Percentiles rank a stretch among this genome's conserved stretches.
Conservation (phyloP, 768 basidiomycete species). For the Collybia mongolica region DNA sequence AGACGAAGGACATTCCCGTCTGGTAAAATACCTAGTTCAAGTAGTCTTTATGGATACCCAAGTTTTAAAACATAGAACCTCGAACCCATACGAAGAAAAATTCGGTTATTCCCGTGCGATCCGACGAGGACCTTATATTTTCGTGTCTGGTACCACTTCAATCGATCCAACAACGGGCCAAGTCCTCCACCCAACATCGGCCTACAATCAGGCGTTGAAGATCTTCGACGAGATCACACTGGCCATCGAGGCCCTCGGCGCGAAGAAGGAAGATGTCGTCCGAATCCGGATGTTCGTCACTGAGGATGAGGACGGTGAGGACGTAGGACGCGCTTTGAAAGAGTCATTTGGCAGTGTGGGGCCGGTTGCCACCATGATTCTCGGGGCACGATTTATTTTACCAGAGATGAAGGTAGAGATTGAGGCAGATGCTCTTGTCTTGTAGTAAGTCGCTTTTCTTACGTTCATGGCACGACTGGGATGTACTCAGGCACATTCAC, state of each 20-base stretch:
- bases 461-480: neutral
- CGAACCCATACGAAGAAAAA: constrained; percentile 48
- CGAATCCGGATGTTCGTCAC: constrained; percentile 52
- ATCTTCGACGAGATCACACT: constrained; percentile 44
- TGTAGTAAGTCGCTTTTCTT: constrained; percentile 11
- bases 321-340: constrained; percentile 38
- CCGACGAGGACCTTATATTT: constrained; percentile 50
- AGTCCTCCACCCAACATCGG: constrained; percentile 41
- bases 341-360: constrained; percentile 38
- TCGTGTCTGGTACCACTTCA: constrained; percentile 53
- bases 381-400: constrained; percentile 45
- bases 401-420: constrained; percentile 54
- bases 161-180: constrained; percentile 37
- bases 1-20: neutral
- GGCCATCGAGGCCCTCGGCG: constrained; percentile 43
- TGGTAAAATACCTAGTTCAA: no score
- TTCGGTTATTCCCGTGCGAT: constrained; percentile 55
- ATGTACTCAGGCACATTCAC: no score
- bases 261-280: constrained; percentile 39
- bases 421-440: constrained; percentile 48
- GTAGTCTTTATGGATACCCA: neutral
- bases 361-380: constrained; percentile 54
- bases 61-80: constrained; percentile 25
- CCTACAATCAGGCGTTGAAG: constrained; percentile 41
- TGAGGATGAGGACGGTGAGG: constrained; percentile 34